Conservation (phyloP, 805 yeast species). For the Wickerhamomyces kurtzmanii region DNA sequence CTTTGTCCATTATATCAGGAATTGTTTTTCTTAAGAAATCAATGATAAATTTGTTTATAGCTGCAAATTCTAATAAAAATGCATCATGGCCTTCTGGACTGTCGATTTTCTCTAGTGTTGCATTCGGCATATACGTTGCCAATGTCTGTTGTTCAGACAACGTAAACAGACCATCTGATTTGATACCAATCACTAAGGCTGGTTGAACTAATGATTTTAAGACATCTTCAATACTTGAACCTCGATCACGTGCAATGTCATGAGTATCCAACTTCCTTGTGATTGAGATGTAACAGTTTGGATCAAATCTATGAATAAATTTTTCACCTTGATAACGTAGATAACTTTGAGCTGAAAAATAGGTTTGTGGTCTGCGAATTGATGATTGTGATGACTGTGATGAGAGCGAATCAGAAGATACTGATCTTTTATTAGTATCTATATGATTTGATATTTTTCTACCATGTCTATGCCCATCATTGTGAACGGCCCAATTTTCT, state of each 20-base stretch:
- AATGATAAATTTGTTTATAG: constrained; percentile 62
- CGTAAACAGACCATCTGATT: constrained; percentile 89
- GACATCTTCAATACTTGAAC: constrained; percentile 32
- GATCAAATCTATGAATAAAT: constrained; percentile 84
- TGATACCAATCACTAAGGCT: constrained; percentile 77
- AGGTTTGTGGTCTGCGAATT: constrained; percentile 30
- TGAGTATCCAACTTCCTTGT: constrained; percentile 93
- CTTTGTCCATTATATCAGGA: constrained; percentile 45
- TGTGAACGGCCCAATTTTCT: constrained; percentile 78
- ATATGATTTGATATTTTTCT: constrained; percentile 10
- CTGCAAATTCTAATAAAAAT: constrained; percentile 78
- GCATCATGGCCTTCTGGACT: constrained; percentile 99
- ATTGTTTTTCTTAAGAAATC: constrained; percentile 52
- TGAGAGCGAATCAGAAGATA: constrained; percentile 21
- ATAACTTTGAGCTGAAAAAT: constrained; percentile 92
- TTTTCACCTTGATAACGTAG: constrained; percentile 90
- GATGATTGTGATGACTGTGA: constrained; percentile 15
- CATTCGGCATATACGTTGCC: constrained; percentile 64
- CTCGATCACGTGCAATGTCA: constrained; percentile 77
- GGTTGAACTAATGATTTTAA: constrained; percentile 60
- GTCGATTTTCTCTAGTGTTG: constrained; percentile 59
- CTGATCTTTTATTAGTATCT: constrained; percentile 9
- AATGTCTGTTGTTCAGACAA: constrained; percentile 83
- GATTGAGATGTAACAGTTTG: constrained; percentile 91
- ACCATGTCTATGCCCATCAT: constrained; percentile 58